Evolutionary conservation across 768 basidiomycete genomes (phyloP), one percentile per base, ranked within the genome.

Genomic region (Chalciporus piperatus): DNA sequence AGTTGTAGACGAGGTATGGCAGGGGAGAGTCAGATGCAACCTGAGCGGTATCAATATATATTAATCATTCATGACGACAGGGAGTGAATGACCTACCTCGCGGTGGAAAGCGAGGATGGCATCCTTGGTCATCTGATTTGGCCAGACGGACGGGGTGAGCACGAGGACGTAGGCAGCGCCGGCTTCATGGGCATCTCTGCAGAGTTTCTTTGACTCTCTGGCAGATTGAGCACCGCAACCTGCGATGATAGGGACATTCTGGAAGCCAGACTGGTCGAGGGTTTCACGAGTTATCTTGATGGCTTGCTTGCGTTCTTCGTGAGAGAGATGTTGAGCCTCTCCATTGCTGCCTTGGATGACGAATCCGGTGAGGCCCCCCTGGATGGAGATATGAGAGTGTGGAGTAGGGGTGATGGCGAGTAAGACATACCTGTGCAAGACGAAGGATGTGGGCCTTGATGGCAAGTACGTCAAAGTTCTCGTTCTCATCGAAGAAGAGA

Each of bases 151-250:
- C 48, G 82, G 88, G 9, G 84, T 91, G 63, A 81, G 74, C 23
- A 92, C 87, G 44, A 92, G 82, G 17, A 78, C 84, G 60, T 85
- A 80, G n/a, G 81, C 79, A 23, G 92, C 91, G n/a, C 92, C 91
- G 3, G 89, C 89, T 23, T 84, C 85, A 51, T 81, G 81, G 5
- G 91, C 92, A 59, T 92, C 87, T 10, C 69, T 64, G 59, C 84
- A 85, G 14, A 93, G 76, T 62, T 76, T 69, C 69, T 80, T 78
- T 30, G 89, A 92, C 66, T 91, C 89, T 16, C 83, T 76, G 0
- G 89, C 84, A 2, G 88, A 89, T 54, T 84, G 87, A 1, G 85
- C 87, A 1, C 92, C 92, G 5, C 90, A 92, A 2, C 92, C 92
- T 6, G 87, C 92, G 52, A 93, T 82, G 39, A 94, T 77, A 13